Evolutionary conservation across 306 rosid species (phyloP).

Genomic region (Albizia julibrissin): DNA sequence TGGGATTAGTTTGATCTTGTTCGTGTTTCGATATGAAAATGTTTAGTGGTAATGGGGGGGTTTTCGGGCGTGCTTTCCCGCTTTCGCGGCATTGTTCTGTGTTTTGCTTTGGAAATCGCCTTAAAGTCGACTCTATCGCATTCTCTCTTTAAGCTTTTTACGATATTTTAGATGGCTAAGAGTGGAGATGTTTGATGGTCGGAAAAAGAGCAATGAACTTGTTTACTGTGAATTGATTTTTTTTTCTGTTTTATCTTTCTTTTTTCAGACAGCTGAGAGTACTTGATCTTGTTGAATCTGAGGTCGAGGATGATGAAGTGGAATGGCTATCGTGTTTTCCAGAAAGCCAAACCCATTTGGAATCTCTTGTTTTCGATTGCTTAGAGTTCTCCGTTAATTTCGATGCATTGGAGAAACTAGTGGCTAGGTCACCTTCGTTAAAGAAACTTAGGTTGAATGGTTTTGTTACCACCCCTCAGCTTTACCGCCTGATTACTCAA

Average conservation of each 20-base stretch:
- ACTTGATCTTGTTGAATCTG: constrained; percentile 79
- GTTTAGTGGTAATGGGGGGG: constrained; percentile 14
- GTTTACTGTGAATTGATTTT: not conserved
- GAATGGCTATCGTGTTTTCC: constrained; percentile 83
- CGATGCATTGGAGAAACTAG: constrained; percentile 75
- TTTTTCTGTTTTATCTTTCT: not conserved
- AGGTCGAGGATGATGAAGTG: constrained; percentile 57
- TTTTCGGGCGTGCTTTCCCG: not conserved
- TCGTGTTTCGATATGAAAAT: not conserved
- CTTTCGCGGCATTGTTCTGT: constrained; percentile 18
- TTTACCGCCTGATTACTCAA: constrained; percentile 53
- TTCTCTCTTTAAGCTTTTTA: not conserved
- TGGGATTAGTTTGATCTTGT: constrained; percentile 33
- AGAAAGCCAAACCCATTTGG: constrained; percentile 56
- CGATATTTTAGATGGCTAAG: not conserved
- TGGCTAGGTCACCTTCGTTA: constrained; percentile 64
- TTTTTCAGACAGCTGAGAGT: constrained; percentile 69
- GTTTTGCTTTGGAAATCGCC: not conserved
- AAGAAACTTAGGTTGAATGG: constrained; percentile 68
- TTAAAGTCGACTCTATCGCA: not conserved
- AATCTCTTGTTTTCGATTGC: constrained; percentile 73
- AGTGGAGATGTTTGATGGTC: not conserved
- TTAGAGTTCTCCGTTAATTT: constrained; percentile 59
- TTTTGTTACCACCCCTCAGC: constrained; percentile 52
- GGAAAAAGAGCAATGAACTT: not conserved